Conservation (phyloP, 345 rosid genomes). For the rapeseed (Brassica napus) region DNA sequence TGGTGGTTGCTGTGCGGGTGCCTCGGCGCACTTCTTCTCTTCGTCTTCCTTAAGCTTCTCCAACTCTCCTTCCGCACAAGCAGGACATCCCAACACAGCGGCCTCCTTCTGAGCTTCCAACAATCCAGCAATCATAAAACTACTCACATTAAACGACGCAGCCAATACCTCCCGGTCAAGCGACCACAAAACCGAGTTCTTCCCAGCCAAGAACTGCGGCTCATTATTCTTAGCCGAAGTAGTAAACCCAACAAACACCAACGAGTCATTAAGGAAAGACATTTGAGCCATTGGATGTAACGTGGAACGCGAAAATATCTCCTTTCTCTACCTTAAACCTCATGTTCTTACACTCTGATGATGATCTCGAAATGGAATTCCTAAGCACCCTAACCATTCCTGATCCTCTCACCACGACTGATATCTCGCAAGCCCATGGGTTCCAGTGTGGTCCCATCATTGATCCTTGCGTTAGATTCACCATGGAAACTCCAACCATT, state of each 20-base stretch:
- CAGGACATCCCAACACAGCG: slow-evolving; percentile 68
- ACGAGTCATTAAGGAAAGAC: slow-evolving; percentile 69
- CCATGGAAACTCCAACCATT: slow-evolving; percentile 63
- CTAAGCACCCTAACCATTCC: slow-evolving; percentile 83
- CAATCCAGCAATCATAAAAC: slow-evolving; percentile 49
- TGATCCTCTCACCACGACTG: slow-evolving; percentile 62
- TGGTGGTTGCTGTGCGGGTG: slow-evolving; percentile 15
- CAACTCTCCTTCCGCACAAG: slow-evolving; percentile 80
- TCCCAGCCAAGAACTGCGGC: slow-evolving; percentile 72
- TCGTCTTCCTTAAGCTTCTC: slow-evolving; percentile 32
- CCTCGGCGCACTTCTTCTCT: slow-evolving; percentile 18
- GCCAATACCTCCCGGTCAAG: slow-evolving; percentile 54
- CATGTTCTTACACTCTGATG: slow-evolving; percentile 53
- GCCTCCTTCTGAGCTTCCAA: slow-evolving; percentile 50
- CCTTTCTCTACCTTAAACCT: slow-evolving; percentile 69
- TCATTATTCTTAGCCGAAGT: slow-evolving; percentile 52
- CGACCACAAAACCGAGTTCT: slow-evolving; percentile 51
- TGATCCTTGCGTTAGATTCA: slow-evolving; percentile 78
- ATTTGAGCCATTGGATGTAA: slow-evolving; percentile 90
- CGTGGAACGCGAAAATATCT: slow-evolving; percentile 65
- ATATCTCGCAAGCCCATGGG: slow-evolving; percentile 71
- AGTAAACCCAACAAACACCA: slow-evolving; percentile 89
- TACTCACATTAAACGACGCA: slow-evolving; percentile 58
- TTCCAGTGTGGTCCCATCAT: slow-evolving; percentile 99
- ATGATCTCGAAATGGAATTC: slow-evolving; percentile 35